These are phyloP conservation scores for Alternaria brassicae DNA, from an alignment of 2,329 filamentous ascomycete genomes.

Conservation along the genomic window DNA sequence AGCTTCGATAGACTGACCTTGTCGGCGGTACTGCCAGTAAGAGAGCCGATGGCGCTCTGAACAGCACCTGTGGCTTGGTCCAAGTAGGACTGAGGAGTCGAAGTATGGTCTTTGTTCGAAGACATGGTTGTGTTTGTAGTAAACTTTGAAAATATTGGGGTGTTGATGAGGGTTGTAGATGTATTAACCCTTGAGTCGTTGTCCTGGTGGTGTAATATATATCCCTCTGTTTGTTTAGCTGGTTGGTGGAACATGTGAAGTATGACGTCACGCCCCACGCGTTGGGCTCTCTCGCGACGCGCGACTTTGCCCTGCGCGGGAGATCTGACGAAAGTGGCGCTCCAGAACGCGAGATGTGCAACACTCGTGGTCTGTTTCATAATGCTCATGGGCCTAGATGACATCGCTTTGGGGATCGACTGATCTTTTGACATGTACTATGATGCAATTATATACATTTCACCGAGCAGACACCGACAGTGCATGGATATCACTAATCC, in stretches of 20 bases:
- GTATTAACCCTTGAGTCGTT: neutral
- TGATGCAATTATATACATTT: conserved; percentile 4
- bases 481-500: neutral
- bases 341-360: neutral
- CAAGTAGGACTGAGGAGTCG: conserved; percentile 73
- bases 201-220: conserved; percentile 2
- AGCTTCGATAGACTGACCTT: conserved; percentile 55
- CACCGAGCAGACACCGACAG: neutral
- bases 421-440: neutral
- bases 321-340: conserved; percentile 19
- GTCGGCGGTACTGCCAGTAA: conserved; percentile 76
- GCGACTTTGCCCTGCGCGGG: conserved; percentile 6
- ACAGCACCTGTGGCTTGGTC: conserved; percentile 74
- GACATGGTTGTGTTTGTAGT: conserved; percentile 52
- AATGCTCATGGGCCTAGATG: neutral
- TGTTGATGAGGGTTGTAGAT: neutral
- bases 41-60: conserved; percentile 72
- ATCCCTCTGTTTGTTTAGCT: neutral
- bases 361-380: neutral
- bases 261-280: conserved; percentile 21
- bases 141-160: neutral
- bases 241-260: conserved; percentile 10
- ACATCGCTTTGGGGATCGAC: neutral
- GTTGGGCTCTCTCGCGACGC: conserved; percentile 3
- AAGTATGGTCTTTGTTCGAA: conserved; percentile 62